These are phyloP conservation scores for Filosporella fistucella DNA, from an alignment of 495 filamentous ascomycete genomes.

Conservation along the genomic window DNA sequence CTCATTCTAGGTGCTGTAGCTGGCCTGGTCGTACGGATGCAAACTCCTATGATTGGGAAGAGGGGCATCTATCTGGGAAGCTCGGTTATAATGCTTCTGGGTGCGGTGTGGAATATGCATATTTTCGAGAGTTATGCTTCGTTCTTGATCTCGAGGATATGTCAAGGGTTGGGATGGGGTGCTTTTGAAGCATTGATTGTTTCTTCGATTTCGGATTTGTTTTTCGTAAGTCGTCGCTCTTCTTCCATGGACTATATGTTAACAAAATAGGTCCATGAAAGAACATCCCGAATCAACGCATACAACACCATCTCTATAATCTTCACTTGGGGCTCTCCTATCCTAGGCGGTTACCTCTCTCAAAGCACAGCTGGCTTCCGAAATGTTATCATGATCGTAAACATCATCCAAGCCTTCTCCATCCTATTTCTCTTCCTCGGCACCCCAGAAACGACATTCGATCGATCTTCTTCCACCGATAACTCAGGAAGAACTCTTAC, in stretches of 20 bases:
- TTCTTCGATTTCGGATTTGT: slow-evolving; percentile 44
- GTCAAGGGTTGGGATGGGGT: slow-evolving; percentile 50
- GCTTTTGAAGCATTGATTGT: slow-evolving; percentile 42
- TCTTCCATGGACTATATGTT: slow-evolving; percentile 9
- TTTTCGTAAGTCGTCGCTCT: slow-evolving; percentile 35
- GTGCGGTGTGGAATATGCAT: slow-evolving; percentile 42
- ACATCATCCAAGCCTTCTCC: slow-evolving; percentile 37
- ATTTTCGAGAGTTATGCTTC: slow-evolving; percentile 33
- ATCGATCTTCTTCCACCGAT: slow-evolving; percentile 26
- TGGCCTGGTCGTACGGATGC: slow-evolving; percentile 32
- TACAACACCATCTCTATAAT: slow-evolving; percentile 34
- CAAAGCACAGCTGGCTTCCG: slow-evolving; percentile 30
- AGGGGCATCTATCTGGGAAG: slow-evolving; percentile 40
- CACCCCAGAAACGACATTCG: slow-evolving; percentile 45
- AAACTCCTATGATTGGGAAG: slow-evolving; percentile 40
- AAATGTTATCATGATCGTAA: slow-evolving; percentile 41
- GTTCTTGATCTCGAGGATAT: slow-evolving; percentile 43
- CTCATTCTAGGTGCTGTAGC: slow-evolving; percentile 42
- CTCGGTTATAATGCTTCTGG: slow-evolving; percentile 36
- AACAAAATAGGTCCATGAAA: slow-evolving; percentile 41
- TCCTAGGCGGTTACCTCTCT: slow-evolving; percentile 43
- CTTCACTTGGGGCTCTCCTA: slow-evolving; percentile 43
- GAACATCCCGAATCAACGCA: slow-evolving; percentile 30
- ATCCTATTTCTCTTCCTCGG: slow-evolving; percentile 38
- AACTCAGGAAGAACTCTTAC: slow-evolving; percentile 10